Percentiles rank a stretch among this genome's conserved stretches.
Evolutionary conservation across 306 rosid species (phyloP).

Genomic region (Fagus crenata): DNA sequence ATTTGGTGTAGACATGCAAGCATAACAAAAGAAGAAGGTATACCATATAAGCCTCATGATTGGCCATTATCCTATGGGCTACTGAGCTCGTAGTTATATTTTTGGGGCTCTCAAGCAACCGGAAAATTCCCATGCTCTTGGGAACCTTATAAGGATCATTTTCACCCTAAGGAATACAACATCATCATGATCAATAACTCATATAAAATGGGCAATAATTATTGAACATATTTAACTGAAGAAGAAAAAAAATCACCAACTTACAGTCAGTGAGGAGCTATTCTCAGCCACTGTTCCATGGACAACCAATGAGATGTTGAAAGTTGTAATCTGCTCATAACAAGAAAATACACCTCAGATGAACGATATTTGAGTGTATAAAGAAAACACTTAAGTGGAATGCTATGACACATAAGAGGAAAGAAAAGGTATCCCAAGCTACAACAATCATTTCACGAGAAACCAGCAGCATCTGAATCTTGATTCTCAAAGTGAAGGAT

Average conservation of each 20-base stretch:
- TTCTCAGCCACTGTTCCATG: constrained; percentile 87
- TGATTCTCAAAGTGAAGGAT: background rate
- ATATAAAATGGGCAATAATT: constrained; percentile 11
- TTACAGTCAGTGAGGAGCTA: constrained; percentile 47
- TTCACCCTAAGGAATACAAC: constrained; percentile 52
- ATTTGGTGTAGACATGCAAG: background rate
- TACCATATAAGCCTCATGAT: constrained; percentile 90
- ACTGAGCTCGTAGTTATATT: constrained; percentile 71
- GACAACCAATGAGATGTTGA: constrained; percentile 78
- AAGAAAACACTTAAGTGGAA: background rate
- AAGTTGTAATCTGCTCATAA: constrained; percentile 80
- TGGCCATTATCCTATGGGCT: constrained; percentile 88
- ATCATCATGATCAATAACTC: constrained; percentile 15
- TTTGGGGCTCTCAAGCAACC: constrained; percentile 83
- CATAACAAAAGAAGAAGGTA: constrained; percentile 5
- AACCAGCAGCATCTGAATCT: constrained; percentile 2
- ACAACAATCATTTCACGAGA: background rate
- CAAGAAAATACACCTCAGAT: constrained; percentile 23
- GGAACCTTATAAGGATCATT: constrained; percentile 77
- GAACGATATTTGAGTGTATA: background rate
- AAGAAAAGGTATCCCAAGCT: background rate
- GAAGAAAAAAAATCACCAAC: constrained; percentile 24
- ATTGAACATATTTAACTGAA: constrained; percentile 5
- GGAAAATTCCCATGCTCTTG: constrained; percentile 80
- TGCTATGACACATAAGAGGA: background rate